Conservation (phyloP, 2,329 filamentous ascomycete species). For the Verticillium zaregamsianum region DNA sequence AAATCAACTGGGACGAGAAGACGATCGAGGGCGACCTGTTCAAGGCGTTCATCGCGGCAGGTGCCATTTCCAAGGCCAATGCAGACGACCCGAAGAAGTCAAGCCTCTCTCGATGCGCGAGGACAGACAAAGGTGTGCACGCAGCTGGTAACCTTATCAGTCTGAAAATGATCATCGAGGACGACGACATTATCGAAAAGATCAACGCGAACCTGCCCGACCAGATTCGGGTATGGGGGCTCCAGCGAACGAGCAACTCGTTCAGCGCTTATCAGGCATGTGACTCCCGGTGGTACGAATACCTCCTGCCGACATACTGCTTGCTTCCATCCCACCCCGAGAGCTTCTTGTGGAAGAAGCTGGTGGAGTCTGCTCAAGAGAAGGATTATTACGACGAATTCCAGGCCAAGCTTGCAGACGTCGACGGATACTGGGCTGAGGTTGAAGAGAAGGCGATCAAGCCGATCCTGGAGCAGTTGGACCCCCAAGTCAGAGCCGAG, state of each 20-base stretch:
- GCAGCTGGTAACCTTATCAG: constrained; percentile 94
- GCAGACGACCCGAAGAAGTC: constrained; percentile 96
- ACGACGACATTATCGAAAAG: constrained; percentile 78
- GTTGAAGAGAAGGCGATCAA: constrained; percentile 79
- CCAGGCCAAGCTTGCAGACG: constrained; percentile 67
- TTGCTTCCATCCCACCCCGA: constrained; percentile 89
- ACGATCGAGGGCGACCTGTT: constrained; percentile 97
- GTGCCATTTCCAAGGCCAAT: constrained; percentile 94
- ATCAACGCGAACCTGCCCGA: constrained; percentile 82
- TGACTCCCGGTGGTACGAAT: constrained; percentile 96
- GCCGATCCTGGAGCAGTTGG: constrained; percentile 59
- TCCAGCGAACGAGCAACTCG: constrained; percentile 80
- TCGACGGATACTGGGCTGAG: constrained; percentile 75
- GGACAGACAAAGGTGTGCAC: constrained; percentile 97
- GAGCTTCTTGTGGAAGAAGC: constrained; percentile 77
- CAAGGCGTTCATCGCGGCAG: constrained; percentile 81
- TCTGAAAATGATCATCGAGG: constrained; percentile 92
- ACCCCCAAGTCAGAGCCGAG: constrained; percentile 57
- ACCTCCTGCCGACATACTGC: constrained; percentile 88
- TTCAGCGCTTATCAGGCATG: constrained; percentile 96
- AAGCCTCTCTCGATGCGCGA: constrained; percentile 85
- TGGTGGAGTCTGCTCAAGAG: constrained; percentile 74
- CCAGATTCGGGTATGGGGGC: constrained; percentile 94
- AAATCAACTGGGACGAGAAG: constrained; percentile 77
- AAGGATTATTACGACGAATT: constrained; percentile 68